Base-by-base conservation (phyloP, 2,329 filamentous ascomycete species). In the Fusarium veterinarium region DNA sequence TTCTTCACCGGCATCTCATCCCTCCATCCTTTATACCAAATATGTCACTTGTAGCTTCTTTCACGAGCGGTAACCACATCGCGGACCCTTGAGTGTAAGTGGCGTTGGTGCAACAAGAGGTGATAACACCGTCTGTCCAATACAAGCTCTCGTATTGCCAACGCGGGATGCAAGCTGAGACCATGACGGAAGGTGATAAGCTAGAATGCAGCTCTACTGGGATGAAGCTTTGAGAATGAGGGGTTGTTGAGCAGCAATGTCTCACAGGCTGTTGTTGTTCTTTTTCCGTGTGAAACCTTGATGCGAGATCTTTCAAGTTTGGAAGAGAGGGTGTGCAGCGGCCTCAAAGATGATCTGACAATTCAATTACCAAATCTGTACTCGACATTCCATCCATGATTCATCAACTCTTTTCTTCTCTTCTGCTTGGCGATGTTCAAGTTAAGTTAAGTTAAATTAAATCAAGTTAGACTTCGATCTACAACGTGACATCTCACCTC, bases 11-110 rank as follows among this genome's bases (percentile, higher is more conserved):
- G 14, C 20, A 14, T 33, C 35, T 33, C 11, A 33, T 30, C 23
- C 14, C 30, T 17, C 31, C 40, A 16, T 41, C 38, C 52, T 75
- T 75, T 73, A 75, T 71, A 75, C 33, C 28, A 23, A 20, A 49
- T 16, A 37, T 12, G 12, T 33, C 30, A 30, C 41, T 46, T 51
- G 20, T 45, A 28, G 30, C 42, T 25, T 33, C 33, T 55, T 13
- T 38, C 30, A 38, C 33, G 37, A 38, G 41, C 23, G 49, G 40
- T 38, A 46, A 40, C 42, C 33, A 48, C 40, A 49, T 52, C 46
- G 51, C 46, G 16, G 52, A 28, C 55, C 42, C 53, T 71, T 35
- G 45, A 45, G 44, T 33, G 37, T 37, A 28, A 38, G 71, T 74
- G 71, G 71, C 67, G 58, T 20, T 23, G 2, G 59, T 61, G n/a